Conservation (phyloP, 805 yeast species). For the Candida peoriensis region DNA sequence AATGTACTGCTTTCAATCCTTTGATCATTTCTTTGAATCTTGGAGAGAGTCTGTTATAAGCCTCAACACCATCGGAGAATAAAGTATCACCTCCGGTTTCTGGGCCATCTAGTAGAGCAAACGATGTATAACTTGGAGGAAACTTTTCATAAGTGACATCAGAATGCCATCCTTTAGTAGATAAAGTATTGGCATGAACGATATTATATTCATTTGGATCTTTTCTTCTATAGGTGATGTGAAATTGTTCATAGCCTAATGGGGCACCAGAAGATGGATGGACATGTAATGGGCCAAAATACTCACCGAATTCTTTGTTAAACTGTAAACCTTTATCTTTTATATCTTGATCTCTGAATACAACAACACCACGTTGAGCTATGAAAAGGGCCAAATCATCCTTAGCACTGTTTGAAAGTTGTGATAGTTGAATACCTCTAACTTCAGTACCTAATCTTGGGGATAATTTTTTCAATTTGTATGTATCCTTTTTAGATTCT, state of each 20-base stretch:
- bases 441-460: constrained; percentile 71
- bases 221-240: constrained; percentile 50
- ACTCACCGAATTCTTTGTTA: constrained; percentile 46
- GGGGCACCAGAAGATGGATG: constrained; percentile 77
- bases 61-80: constrained; percentile 67
- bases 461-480: constrained; percentile 39
- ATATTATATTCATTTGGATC: constrained; percentile 29
- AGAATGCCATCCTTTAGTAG: constrained; percentile 52
- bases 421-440: constrained; percentile 52
- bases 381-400: constrained; percentile 66
- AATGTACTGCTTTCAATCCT: constrained; percentile 63
- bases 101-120: constrained; percentile 56
- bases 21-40: constrained; percentile 51
- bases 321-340: constrained; percentile 45
- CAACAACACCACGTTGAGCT: constrained; percentile 65
- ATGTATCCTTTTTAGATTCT: constrained; percentile 17
- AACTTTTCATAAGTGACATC: constrained; percentile 72
- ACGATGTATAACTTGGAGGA: constrained; percentile 68
- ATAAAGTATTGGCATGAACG: constrained; percentile 21
- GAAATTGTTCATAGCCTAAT: constrained; percentile 51
- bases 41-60: constrained; percentile 67
- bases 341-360: constrained; percentile 63
- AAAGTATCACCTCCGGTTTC: constrained; percentile 76
- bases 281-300: constrained; percentile 68
- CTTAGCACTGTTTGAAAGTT: constrained; percentile 47